Evolutionary conservation across 2,329 filamentous ascomycete species (phyloP).

Genomic region (Aspergillus sp.): DNA sequence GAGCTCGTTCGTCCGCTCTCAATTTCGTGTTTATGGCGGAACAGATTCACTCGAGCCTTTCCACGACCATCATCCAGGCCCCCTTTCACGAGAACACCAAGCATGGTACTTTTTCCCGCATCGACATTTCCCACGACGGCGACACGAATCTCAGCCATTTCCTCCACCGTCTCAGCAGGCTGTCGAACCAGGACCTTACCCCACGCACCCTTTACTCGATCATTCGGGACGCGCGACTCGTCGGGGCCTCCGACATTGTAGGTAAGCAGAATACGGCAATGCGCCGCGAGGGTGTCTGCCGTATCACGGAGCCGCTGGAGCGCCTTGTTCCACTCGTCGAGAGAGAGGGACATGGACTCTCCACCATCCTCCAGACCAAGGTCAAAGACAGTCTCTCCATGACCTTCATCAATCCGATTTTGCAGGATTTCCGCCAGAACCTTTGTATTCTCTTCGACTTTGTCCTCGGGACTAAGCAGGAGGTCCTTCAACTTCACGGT

Average conservation of each 20-base stretch:
- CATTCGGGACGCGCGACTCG: slow-evolving; percentile 68
- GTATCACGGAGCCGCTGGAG: slow-evolving; percentile 68
- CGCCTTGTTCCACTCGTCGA: slow-evolving; percentile 75
- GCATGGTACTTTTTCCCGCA: slow-evolving; percentile 93
- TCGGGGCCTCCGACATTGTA: slow-evolving; percentile 81
- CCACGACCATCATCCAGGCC: slow-evolving; percentile 93
- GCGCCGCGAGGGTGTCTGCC: slow-evolving; percentile 68
- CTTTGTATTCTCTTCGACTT: slow-evolving; percentile 62
- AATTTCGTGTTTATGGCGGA: slow-evolving; percentile 96
- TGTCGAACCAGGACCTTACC: slow-evolving; percentile 88
- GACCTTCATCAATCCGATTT: slow-evolving; percentile 75
- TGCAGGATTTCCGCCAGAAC: slow-evolving; percentile 69
- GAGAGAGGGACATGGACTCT: slow-evolving; percentile 77
- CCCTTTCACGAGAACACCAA: slow-evolving; percentile 94
- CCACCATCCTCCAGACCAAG: slow-evolving; percentile 89
- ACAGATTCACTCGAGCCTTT: slow-evolving; percentile 91
- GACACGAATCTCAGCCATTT: slow-evolving; percentile 93
- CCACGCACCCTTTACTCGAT: slow-evolving; percentile 73
- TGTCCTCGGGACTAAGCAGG: slow-evolving; percentile 61
- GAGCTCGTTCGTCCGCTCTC: slow-evolving; percentile 94
- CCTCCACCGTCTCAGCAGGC: slow-evolving; percentile 73
- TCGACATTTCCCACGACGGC: slow-evolving; percentile 98
- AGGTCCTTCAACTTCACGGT: slow-evolving; percentile 73
- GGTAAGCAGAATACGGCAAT: slow-evolving; percentile 84
- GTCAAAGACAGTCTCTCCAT: slow-evolving; percentile 89